Evolutionary conservation across 1,284 basidiomycete species (phyloP), one percentile per base, ranked within the genome.

Genomic region (Ceratobasidium theobromae): DNA sequence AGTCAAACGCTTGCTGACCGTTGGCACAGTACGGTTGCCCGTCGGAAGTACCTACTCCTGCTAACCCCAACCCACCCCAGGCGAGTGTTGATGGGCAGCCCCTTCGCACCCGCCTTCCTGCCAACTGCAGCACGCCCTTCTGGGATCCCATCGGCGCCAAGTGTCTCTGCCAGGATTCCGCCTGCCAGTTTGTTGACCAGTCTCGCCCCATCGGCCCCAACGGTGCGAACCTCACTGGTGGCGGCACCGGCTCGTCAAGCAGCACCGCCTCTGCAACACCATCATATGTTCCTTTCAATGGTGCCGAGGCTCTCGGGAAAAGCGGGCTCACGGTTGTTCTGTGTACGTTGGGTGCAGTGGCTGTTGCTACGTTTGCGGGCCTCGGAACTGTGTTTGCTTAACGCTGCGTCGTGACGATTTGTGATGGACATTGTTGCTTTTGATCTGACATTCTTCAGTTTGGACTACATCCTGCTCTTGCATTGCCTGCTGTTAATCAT

Each of bases 111-210:
- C 72, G 83, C 78, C 21, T 67, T 14, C 84, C 89, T 4, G 69
- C 80, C 8, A 89, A 89, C 78, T 92, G 89, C 75, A 86, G 86
- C 8, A 91, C 89, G 5, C 80, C 88, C 1, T 89, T 88, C 80
- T 90, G 86, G 87, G 88, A 90, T 75, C 88, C 89, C 3, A 81
- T 90, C 67, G 79, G 71, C 25, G 85, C 83, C 71, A 76, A 79
- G 53, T 91, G 89, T 71, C 77, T 86, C 58, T 91, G 88, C 76
- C 80, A 76, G 1, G 80, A 81, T 1, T 71, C 69, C 54, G 76
- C 75, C 1, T 91, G 89, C 74, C 76, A 79, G 1, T 91, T 90
- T 74, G 75, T 74, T 4, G 88, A 91, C 71, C 74, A 80, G 55
- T 84, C 86, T 11, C 78, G 85, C 66, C 82, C 87, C 4, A 87